Evolutionary conservation across 768 basidiomycete species (phyloP).

Genomic region (Rhodotorula taiwanensis): DNA sequence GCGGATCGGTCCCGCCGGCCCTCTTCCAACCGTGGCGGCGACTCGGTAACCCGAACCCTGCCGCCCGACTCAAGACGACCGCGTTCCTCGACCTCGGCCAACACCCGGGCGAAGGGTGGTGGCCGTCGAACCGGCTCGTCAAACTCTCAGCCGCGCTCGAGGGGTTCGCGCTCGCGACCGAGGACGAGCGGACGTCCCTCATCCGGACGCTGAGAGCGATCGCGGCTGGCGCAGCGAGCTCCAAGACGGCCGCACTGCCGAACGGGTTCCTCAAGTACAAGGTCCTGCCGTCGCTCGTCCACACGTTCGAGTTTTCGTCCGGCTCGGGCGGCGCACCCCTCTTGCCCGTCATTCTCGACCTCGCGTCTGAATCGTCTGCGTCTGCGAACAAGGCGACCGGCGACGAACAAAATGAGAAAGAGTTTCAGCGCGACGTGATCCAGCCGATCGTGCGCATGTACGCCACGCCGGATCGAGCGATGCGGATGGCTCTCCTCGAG

Average conservation of each 20-base stretch:
- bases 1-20: conserved; percentile 65
- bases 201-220: conserved; percentile 29
- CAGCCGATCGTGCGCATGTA: conserved; percentile 76
- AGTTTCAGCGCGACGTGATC: conserved; percentile 64
- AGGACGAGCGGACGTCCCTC: conserved; percentile 53
- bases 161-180: conserved; percentile 70
- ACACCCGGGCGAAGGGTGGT: conserved; percentile 64
- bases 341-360: conserved; percentile 71
- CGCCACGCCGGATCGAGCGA: conserved; percentile 83
- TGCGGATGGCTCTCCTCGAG: conserved; percentile 87
- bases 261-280: conserved; percentile 74
- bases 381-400: too few relatives aligned
- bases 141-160: conserved; percentile 78
- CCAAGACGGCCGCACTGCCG: conserved; percentile 61
- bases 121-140: conserved; percentile 70
- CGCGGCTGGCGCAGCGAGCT: conserved; percentile 71
- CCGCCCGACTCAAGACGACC: conserved; percentile 66
- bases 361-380: conserved; percentile 61
- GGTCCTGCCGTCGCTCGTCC: conserved; percentile 77
- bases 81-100: conserved; percentile 74
- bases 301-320: conserved; percentile 70
- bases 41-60: conserved; percentile 81
- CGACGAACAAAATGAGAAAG: conserved; percentile 28
- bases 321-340: conserved; percentile 55
- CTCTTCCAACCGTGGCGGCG: conserved; percentile 78